phyloP scores from a whole-genome alignment of 1,284 basidiomycete genomes.

The Paramarasmius palmivorus region DNA sequence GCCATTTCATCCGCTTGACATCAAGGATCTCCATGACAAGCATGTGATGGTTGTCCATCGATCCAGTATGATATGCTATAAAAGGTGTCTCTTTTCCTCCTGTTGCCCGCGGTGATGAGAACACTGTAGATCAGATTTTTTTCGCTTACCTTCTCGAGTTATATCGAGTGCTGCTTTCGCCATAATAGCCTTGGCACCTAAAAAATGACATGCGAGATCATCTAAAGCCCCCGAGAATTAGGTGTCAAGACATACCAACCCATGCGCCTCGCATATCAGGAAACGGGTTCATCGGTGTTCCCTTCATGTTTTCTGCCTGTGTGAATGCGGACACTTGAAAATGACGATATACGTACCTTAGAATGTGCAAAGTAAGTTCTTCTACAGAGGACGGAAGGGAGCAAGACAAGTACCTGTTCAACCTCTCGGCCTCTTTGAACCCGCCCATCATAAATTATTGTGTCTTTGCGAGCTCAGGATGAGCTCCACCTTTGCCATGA shows the following conservation, averaged over 20 bases:
- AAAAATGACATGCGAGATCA: constrained; percentile 18
- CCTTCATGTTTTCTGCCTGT: constrained; percentile 15
- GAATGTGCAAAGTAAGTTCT: not conserved
- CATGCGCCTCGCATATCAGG: constrained; percentile 15
- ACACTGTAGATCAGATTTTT: too few species aligned
- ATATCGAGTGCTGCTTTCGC: not conserved
- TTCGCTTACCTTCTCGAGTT: too few species aligned
- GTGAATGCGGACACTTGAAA: constrained; percentile 20
- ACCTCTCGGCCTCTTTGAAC: constrained; percentile 16
- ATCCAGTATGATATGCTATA: constrained; percentile 9
- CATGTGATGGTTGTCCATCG: too few species aligned
- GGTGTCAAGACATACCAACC: constrained; percentile 17
- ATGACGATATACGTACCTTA: constrained; percentile 20
- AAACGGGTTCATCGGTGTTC: constrained; percentile 10
- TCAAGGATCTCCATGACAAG: constrained; percentile 20
- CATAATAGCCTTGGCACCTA: constrained; percentile 10
- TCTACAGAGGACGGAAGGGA: too few species aligned
- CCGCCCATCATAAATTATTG: constrained; percentile 10
- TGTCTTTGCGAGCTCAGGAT: constrained; percentile 15
- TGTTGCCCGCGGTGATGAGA: too few species aligned
- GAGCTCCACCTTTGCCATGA: constrained; percentile 21
- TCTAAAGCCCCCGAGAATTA: not conserved
- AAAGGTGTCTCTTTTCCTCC: constrained; percentile 18
- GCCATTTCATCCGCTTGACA: constrained; percentile 20
- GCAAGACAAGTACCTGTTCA: too few species aligned